Conservation (phyloP, 306 rosid species). For the Castanea mollissima region DNA sequence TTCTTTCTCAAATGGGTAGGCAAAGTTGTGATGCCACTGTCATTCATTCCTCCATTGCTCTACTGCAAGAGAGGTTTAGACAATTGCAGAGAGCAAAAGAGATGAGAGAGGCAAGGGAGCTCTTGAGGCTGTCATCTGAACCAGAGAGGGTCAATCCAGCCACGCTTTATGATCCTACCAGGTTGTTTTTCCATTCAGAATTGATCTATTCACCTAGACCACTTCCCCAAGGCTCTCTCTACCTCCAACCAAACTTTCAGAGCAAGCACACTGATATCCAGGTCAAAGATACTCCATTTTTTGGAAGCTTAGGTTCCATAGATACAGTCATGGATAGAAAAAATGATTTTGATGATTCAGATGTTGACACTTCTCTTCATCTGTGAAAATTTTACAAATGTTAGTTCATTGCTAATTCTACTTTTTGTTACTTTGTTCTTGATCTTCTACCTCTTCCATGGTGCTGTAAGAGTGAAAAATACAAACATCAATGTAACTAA, state of each 20-base stretch:
- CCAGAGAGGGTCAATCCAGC: constrained; percentile 16
- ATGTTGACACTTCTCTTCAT: constrained; percentile 51
- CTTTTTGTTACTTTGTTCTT: constrained; percentile 23
- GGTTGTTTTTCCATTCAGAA: constrained; percentile 36
- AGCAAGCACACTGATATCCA: constrained; percentile 25
- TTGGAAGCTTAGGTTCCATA: constrained; percentile 24
- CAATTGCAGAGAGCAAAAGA: constrained; percentile 50
- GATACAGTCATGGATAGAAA: constrained; percentile 21
- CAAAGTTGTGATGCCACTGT: constrained; percentile 29
- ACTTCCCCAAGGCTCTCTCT: constrained; percentile 30
- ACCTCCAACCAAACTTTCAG: constrained; percentile 26
- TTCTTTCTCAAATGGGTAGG: constrained; percentile 28
- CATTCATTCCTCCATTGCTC: constrained; percentile 40
- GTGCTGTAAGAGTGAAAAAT: constrained; percentile 43
- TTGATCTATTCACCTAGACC: constrained; percentile 17
- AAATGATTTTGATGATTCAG: constrained; percentile 32
- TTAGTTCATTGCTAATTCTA: constrained; percentile 25
- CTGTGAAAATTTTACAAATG: constrained; percentile 33
- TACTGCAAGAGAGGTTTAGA: constrained; percentile 52
- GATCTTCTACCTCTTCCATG: constrained; percentile 31
- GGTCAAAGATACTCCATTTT: constrained; percentile 13
- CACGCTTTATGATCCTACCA: constrained; percentile 12
- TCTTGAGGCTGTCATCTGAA: constrained; percentile 33
- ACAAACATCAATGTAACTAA: constrained; percentile 18
- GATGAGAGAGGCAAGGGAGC: constrained; percentile 48